Conservation (phyloP, 2,329 filamentous ascomycete species). For the Plectosphaerella plurivora region DNA sequence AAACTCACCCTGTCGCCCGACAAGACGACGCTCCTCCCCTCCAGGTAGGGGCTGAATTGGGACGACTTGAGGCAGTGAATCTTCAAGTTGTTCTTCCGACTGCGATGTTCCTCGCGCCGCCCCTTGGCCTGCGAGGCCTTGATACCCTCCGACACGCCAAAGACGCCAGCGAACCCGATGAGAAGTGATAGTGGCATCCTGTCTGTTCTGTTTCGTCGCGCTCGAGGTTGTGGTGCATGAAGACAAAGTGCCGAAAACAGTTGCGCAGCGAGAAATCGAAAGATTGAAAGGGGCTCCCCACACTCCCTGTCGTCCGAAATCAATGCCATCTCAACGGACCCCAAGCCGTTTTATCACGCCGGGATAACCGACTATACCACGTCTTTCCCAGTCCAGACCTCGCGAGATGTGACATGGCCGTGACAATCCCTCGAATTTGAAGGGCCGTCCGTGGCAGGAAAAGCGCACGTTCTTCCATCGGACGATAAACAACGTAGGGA, state of each 20-base stretch:
- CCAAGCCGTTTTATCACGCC: not conserved
- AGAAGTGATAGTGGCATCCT: slow-evolving; percentile 24
- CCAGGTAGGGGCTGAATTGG: slow-evolving; percentile 31
- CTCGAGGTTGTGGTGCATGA: not conserved
- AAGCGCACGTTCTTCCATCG: not conserved
- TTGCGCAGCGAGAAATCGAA: not conserved
- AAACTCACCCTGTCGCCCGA: slow-evolving; percentile 32
- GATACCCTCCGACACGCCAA: slow-evolving; percentile 42
- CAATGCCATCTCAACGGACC: not conserved
- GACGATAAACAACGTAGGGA: not conserved
- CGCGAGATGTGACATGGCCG: not conserved
- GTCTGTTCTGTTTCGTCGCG: not conserved
- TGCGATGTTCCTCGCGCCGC: slow-evolving; percentile 40
- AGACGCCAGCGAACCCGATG: slow-evolving; percentile 35
- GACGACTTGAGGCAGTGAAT: slow-evolving; percentile 42
- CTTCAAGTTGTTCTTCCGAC: slow-evolving; percentile 40
- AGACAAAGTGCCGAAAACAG: not conserved
- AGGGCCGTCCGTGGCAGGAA: not conserved
- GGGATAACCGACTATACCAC: not conserved
- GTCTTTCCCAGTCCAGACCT: not conserved
- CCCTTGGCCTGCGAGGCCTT: slow-evolving; percentile 39
- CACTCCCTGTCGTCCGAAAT: not conserved
- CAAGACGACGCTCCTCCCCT: slow-evolving; percentile 39
- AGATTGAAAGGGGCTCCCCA: not conserved
- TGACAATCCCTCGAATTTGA: not conserved